These are phyloP conservation scores for Linderniella brevidens DNA, from an alignment of 257 asterid genomes.

Conservation along the genomic window DNA sequence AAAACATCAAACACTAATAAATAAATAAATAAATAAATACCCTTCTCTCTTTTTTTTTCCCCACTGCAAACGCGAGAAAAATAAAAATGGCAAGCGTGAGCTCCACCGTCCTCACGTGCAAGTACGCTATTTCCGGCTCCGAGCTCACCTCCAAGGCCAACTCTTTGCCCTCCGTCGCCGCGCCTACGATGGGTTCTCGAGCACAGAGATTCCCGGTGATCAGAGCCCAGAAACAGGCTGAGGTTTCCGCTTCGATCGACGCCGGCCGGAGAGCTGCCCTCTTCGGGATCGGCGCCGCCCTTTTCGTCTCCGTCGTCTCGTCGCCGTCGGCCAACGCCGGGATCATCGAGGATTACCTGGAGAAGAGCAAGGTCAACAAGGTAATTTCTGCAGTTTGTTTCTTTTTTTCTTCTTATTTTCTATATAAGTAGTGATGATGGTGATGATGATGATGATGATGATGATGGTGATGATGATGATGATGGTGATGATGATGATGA, in stretches of 20 bases:
- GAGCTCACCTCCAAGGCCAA: slow-evolving; percentile 35
- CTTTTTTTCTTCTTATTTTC: background rate
- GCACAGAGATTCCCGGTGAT: slow-evolving; percentile 33
- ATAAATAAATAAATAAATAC: too few relatives aligned
- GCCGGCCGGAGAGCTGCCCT: slow-evolving; percentile 65
- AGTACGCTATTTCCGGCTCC: slow-evolving; percentile 48
- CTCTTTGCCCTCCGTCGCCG: slow-evolving; percentile 22
- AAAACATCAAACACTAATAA: too few relatives aligned
- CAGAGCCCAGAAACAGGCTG: slow-evolving; percentile 26
- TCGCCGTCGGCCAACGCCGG: slow-evolving; percentile 62
- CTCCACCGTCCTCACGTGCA: slow-evolving; percentile 55
- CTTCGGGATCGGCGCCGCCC: slow-evolving; percentile 55
- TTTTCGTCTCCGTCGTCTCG: slow-evolving; percentile 37
- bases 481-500: background rate
- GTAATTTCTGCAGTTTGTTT: slow-evolving; percentile 3
- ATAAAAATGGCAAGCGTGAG: slow-evolving; percentile 72
- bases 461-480: too few relatives aligned
- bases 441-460: too few relatives aligned
- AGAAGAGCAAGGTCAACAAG: slow-evolving; percentile 95
- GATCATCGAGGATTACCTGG: slow-evolving; percentile 62
- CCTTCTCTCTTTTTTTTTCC: too few relatives aligned
- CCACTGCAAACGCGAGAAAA: too few relatives aligned
- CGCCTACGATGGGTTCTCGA: background rate
- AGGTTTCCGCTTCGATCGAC: slow-evolving; percentile 14
- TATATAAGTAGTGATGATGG: too few relatives aligned